Conservation (phyloP, 139 green algal species). For the Axilococcus clingmanii region DNA sequence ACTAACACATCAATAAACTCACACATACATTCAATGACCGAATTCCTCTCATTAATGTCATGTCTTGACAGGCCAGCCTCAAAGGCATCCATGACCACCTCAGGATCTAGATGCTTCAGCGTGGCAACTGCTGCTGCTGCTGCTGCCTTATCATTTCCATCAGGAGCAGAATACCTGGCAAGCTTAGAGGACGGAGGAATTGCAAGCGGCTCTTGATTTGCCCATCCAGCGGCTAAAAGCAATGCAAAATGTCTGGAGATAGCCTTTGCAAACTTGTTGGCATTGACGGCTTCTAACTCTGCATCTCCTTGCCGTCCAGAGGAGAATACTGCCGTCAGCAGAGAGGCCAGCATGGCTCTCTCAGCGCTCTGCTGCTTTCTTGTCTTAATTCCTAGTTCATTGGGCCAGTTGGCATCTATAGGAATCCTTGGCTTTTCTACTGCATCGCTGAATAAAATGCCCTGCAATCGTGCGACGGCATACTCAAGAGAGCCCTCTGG, state of each 20-base stretch:
- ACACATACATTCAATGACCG: constrained; percentile 50
- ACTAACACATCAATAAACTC: constrained; percentile 72
- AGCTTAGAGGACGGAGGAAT: constrained; percentile 21
- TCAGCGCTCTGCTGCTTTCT: constrained; percentile 81
- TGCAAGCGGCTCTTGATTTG: constrained; percentile 3
- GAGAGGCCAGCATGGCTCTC: constrained; percentile 32
- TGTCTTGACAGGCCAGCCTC: constrained; percentile 42
- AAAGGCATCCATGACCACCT: constrained; percentile 83
- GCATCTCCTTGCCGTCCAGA: constrained; percentile 34
- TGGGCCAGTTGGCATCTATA: constrained; percentile 10
- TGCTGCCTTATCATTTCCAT: too few species aligned
- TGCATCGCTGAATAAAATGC: constrained; percentile 4
- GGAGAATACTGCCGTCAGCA: constrained; percentile 41
- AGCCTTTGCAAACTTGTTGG: constrained; percentile 50
- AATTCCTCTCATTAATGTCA: constrained; percentile 15
- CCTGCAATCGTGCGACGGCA: constrained; percentile 23
- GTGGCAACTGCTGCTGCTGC: constrained; percentile 22
- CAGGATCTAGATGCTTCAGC: constrained; percentile 59
- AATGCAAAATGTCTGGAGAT: constrained; percentile 85
- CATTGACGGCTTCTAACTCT: constrained; percentile 33
- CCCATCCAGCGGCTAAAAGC: constrained; percentile 62
- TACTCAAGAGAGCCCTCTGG: constrained; percentile 13
- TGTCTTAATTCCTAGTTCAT: constrained; percentile 66
- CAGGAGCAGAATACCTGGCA: constrained; percentile 18
- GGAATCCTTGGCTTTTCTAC: constrained; percentile 1